These are phyloP conservation scores for Saksenaea oblongispora DNA, from an alignment of 371 early-diverging fungal species.

Conservation along the genomic window DNA sequence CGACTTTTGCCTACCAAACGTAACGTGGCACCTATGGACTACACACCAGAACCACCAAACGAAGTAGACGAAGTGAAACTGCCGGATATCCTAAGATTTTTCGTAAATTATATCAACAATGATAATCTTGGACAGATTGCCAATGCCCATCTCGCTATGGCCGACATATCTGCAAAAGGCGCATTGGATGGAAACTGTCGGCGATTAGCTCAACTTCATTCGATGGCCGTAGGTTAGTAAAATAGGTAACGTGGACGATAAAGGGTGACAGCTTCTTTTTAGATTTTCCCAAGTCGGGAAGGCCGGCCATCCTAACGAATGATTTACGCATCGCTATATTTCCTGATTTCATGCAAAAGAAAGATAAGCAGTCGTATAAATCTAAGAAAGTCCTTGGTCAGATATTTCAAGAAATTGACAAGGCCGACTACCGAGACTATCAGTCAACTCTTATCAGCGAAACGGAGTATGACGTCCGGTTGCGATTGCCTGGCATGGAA, in stretches of 20 bases:
- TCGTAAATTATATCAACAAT: constrained; percentile 58
- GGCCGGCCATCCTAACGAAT: constrained; percentile 37
- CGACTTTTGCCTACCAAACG: constrained; percentile 47
- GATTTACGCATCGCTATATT: constrained; percentile 10
- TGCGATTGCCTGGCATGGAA: constrained; percentile 54
- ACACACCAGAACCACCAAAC: constrained; percentile 29
- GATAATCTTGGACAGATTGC: constrained; percentile 70
- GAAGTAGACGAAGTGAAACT: constrained; percentile 36
- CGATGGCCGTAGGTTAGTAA: constrained; percentile 67
- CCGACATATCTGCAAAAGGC: constrained; percentile 49
- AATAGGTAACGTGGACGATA: constrained; percentile 8
- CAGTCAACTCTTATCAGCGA: not conserved
- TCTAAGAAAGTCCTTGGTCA: constrained; percentile 55
- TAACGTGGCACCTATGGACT: constrained; percentile 17
- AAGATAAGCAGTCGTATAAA: constrained; percentile 37
- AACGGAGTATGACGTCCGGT: constrained; percentile 34
- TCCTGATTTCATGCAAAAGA: constrained; percentile 38
- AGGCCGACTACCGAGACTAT: constrained; percentile 5
- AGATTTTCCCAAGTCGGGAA: constrained; percentile 76
- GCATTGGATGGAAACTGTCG: constrained; percentile 42
- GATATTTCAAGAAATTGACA: constrained; percentile 50
- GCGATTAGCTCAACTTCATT: constrained; percentile 55
- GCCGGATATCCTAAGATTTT: constrained; percentile 56
- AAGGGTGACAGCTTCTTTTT: not conserved
- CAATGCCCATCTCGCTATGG: constrained; percentile 57